phyloP scores from a whole-genome alignment of 495 filamentous ascomycete species.

The Aspergillus bridgeri region DNA sequence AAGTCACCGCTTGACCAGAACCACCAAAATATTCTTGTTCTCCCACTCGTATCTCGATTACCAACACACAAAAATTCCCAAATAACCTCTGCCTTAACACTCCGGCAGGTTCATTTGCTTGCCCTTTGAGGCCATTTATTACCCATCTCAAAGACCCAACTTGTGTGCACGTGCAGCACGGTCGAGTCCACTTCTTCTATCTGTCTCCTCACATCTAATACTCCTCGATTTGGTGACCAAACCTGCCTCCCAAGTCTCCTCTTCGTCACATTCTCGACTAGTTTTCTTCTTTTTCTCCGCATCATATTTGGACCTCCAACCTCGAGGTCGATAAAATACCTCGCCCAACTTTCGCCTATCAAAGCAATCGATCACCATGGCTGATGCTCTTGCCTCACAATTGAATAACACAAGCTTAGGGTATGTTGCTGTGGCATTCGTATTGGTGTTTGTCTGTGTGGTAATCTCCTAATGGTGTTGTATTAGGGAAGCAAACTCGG shows the following conservation, averaged over 20 bases:
- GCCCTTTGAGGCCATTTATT: background rate
- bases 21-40: background rate
- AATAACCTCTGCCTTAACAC: background rate
- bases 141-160: background rate
- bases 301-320: background rate
- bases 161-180: background rate
- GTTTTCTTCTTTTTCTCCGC: background rate
- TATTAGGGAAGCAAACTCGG: constrained; percentile 49
- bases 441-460: background rate
- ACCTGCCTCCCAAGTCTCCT: background rate
- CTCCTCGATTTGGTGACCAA: background rate
- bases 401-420: constrained; percentile 68
- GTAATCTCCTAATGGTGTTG: background rate
- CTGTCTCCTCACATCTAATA: background rate
- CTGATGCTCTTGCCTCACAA: constrained; percentile 62
- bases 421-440: constrained; percentile 37
- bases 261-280: background rate
- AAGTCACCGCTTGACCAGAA: background rate
- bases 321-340: background rate
- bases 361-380: constrained; percentile 39
- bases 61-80: background rate
- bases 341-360: background rate
- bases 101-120: background rate
- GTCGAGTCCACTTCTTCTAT: background rate
- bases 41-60: background rate